Evolutionary conservation across 805 yeast species (phyloP).

Genomic region (Candida suzukii): DNA sequence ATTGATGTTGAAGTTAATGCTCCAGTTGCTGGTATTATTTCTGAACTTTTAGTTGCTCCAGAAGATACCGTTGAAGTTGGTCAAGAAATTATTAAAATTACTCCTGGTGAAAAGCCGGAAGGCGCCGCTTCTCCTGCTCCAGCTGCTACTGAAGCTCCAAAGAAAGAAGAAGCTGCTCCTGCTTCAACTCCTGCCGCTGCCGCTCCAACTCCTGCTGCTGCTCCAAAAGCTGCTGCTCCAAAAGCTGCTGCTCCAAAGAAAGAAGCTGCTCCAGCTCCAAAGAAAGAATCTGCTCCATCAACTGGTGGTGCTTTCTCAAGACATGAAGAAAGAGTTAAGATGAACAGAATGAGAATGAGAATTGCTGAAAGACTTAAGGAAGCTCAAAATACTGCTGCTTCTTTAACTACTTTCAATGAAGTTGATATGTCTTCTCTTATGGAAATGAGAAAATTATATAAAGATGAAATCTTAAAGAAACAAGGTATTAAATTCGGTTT

Average conservation of each 20-base stretch:
- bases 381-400: slow-evolving; percentile 98
- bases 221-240: slow-evolving; percentile 25
- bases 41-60: slow-evolving; percentile 71
- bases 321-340: slow-evolving; percentile 85
- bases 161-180: slow-evolving; percentile 18
- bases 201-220: slow-evolving; percentile 24
- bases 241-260: slow-evolving; percentile 25
- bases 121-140: slow-evolving; percentile 40
- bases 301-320: slow-evolving; percentile 75
- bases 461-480: slow-evolving; percentile 91
- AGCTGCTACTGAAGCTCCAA: slow-evolving; percentile 10
- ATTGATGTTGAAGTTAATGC: slow-evolving; percentile 96
- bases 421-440: slow-evolving; percentile 90
- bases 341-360: slow-evolving; percentile 99
- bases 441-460: slow-evolving; percentile 93
- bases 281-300: slow-evolving; percentile 20
- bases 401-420: slow-evolving; percentile 96
- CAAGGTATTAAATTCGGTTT: slow-evolving; percentile 94
- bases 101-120: slow-evolving; percentile 67
- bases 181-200: slow-evolving; percentile 23
- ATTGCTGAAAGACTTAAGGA: slow-evolving; percentile 99
- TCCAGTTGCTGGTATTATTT: slow-evolving; percentile 84
- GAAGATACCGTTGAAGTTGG: slow-evolving; percentile 96
- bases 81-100: slow-evolving; percentile 83
- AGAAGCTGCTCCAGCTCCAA: slow-evolving; percentile 10